Conservation (phyloP, 192 early-diverging fungal genomes). For the Linnemannia zychae region DNA sequence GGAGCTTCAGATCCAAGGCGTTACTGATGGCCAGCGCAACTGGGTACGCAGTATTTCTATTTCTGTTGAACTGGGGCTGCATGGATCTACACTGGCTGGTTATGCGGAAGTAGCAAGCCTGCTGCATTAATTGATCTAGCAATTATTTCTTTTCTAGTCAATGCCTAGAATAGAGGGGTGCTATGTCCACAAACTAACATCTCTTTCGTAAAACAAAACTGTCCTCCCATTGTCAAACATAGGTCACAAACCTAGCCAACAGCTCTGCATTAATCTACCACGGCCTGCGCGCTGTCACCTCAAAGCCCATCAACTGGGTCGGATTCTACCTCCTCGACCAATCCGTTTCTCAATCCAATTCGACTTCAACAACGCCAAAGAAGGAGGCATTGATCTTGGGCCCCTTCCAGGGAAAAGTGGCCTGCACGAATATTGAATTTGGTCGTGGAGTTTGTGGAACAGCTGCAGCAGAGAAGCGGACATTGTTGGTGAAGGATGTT, state of each 20-base stretch:
- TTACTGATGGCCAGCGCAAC: slow-evolving; percentile 80
- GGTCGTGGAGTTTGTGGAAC: slow-evolving; percentile 93
- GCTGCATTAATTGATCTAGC: not conserved
- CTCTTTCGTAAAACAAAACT: too few relatives aligned
- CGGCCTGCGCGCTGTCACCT: slow-evolving; percentile 75
- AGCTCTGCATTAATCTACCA: slow-evolving; percentile 84
- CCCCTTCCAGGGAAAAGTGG: slow-evolving; percentile 93
- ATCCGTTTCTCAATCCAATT: not conserved
- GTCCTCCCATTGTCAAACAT: not conserved
- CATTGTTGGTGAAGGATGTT: slow-evolving; percentile 82
- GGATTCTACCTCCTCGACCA: slow-evolving; percentile 86
- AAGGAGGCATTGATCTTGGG: slow-evolving; percentile 76
- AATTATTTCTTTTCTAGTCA: not conserved
- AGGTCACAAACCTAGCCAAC: slow-evolving; percentile 88
- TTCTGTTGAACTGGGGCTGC: not conserved
- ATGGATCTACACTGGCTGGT: not conserved
- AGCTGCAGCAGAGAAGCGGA: slow-evolving; percentile 69
- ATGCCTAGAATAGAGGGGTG: too few relatives aligned
- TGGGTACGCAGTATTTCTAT: slow-evolving; percentile 37
- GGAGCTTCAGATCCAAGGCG: slow-evolving; percentile 64
- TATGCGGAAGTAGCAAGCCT: too few relatives aligned
- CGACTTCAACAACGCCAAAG: not conserved
- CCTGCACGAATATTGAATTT: slow-evolving; percentile 88
- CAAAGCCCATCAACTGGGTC: slow-evolving; percentile 81
- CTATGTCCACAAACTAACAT: too few relatives aligned